A percentile compares a stretch with the other conserved stretches of the same genome.
Evolutionary conservation across 2,329 filamentous ascomycete species (phyloP).

Genomic region (Clarireedia monteithiana): DNA sequence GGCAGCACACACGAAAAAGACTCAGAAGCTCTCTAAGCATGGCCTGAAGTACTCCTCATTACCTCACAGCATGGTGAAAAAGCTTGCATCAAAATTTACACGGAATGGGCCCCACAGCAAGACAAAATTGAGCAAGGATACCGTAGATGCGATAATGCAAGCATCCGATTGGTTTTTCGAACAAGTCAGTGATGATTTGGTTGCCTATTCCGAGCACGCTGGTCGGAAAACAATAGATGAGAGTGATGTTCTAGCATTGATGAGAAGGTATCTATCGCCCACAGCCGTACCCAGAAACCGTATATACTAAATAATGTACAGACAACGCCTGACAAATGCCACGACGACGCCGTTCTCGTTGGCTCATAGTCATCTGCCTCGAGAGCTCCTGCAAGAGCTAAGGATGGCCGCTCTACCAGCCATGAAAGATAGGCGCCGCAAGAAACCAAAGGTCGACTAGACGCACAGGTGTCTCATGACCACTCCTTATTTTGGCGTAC

Average conservation of each 20-base stretch:
- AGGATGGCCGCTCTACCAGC: slow-evolving; percentile 57
- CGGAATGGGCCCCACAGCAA: slow-evolving; percentile 58
- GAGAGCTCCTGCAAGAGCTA: slow-evolving; percentile 76
- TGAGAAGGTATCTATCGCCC: slow-evolving; percentile 58
- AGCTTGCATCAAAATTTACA: slow-evolving; percentile 62
- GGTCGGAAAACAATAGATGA: slow-evolving; percentile 81
- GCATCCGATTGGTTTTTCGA: slow-evolving; percentile 91
- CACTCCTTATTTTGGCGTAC: slow-evolving; percentile 71
- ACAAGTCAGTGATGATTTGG: slow-evolving; percentile 72
- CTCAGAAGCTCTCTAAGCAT: slow-evolving; percentile 56
- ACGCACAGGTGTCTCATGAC: slow-evolving; percentile 41
- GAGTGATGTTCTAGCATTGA: slow-evolving; percentile 71
- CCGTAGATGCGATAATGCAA: slow-evolving; percentile 66
- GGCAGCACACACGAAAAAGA: slow-evolving; percentile 28
- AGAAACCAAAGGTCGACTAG: slow-evolving; percentile 22
- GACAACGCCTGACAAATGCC: slow-evolving; percentile 68
- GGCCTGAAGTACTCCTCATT: slow-evolving; percentile 71
- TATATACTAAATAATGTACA: slow-evolving; percentile 37
- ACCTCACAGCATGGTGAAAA: slow-evolving; percentile 65
- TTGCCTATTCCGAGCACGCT: slow-evolving; percentile 72
- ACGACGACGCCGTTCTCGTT: slow-evolving; percentile 74
- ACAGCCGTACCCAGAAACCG: background rate
- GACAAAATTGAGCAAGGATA: slow-evolving; percentile 64
- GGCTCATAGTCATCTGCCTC: slow-evolving; percentile 73
- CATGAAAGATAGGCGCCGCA: slow-evolving; percentile 30